These are phyloP conservation scores for Yamadazyma epiphylla DNA, from an alignment of 1,139 yeast species.

Conservation along the genomic window DNA sequence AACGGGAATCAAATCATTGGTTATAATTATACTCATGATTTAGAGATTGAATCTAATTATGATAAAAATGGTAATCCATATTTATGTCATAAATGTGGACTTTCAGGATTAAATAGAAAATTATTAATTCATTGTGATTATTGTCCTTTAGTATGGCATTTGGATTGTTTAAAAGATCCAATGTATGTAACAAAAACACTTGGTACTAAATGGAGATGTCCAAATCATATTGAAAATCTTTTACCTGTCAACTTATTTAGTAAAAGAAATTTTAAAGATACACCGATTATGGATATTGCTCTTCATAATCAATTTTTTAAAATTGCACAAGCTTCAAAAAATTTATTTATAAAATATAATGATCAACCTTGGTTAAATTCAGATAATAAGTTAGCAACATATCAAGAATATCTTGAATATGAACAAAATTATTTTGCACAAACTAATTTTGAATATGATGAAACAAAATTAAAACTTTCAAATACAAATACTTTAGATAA, in stretches of 20 bases:
- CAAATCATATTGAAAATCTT: conserved; percentile 71
- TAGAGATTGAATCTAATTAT: conserved; percentile 62
- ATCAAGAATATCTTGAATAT: conserved; percentile 29
- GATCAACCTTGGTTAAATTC: conserved; percentile 52
- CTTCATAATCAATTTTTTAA: conserved; percentile 33
- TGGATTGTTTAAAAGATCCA: conserved; percentile 83
- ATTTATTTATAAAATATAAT: conserved; percentile 64
- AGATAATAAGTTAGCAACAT: conserved; percentile 17
- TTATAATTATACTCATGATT: conserved; percentile 38
- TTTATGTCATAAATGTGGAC: conserved; percentile 74
- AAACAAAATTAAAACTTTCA: conserved; percentile 12
- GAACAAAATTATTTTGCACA: conserved; percentile 23
- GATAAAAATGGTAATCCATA: conserved; percentile 64
- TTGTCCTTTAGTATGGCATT: conserved; percentile 86
- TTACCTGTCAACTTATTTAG: conserved; percentile 29
- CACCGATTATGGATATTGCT: conserved; percentile 51
- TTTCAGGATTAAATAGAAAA: conserved; percentile 55
- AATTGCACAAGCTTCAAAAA: conserved; percentile 38
- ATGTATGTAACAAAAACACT: conserved; percentile 69
- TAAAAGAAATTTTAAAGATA: conserved; percentile 50
- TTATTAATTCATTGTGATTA: conserved; percentile 75
- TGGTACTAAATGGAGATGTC: conserved; percentile 91
- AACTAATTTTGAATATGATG: conserved; percentile 11
- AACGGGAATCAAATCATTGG: conserved; percentile 40
- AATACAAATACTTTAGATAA: conserved; percentile 16